phyloP scores from a whole-genome alignment of 1,284 basidiomycete species.

The Ceratobasidium papillatum region DNA sequence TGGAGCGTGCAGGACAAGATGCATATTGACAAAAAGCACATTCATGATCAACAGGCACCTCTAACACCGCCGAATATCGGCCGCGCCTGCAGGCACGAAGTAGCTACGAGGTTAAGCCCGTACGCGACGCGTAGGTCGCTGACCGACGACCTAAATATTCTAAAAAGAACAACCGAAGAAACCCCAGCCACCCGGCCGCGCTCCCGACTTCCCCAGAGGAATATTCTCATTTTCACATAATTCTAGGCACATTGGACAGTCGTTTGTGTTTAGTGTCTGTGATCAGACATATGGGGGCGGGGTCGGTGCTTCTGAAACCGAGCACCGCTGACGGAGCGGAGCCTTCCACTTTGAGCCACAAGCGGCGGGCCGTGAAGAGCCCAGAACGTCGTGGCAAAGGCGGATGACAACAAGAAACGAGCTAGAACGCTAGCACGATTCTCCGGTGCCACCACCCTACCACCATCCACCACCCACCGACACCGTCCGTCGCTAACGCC shows the following conservation, averaged over 20 bases:
- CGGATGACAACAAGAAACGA: neutral
- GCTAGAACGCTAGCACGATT: neutral
- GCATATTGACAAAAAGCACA: neutral
- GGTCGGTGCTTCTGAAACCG: conserved; percentile 2
- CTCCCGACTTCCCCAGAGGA: neutral
- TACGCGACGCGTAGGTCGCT: neutral
- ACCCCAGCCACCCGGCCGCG: neutral
- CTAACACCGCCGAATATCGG: neutral
- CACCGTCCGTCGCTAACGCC: conserved; percentile 1
- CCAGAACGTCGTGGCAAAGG: neutral
- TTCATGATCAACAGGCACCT: conserved; percentile 12
- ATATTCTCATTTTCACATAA: conserved; percentile 3
- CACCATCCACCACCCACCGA: neutral
- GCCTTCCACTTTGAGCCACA: conserved; percentile 23
- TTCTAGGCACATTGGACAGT: conserved; percentile 9
- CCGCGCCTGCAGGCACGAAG: neutral
- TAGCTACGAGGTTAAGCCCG: neutral
- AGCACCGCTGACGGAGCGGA: conserved; percentile 19
- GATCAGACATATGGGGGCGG: neutral
- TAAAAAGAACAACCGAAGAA: neutral
- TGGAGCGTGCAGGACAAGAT: conserved; percentile 4
- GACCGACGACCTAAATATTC: neutral
- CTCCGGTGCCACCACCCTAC: neutral
- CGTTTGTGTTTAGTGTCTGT: neutral
- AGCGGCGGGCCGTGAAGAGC: neutral